Base-by-base conservation (phyloP, 1,284 basidiomycete genomes). In the Trametes pubescens region DNA sequence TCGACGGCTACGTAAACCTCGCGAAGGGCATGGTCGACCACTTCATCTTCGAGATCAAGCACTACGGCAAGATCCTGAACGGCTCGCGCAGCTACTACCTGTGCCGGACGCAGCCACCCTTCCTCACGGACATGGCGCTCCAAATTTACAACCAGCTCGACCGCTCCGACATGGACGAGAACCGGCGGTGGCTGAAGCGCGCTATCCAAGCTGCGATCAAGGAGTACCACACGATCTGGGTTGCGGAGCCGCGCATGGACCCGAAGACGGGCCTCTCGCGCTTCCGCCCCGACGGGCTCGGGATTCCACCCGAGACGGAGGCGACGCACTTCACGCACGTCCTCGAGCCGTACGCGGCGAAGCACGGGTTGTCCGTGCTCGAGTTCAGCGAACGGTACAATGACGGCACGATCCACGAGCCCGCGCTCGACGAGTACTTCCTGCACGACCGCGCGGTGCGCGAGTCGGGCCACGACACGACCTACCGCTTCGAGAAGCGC, bases 301-400 rank as follows among this genome's bases (percentile, higher is more conserved):
- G 97, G 55, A 98, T 99, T 57, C 96, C 96, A 18, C 98, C 97
- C 0, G 97, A 99, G 83, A 99, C 97, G 0, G 97, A 99, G 78
- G 96, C 98, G 2, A 93, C 92, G 10, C 97, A 99, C 80, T 99
- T 99, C 77, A 99, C 96, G 2, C 95, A 98, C 77, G 92, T 99
- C 72, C 87, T 99, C 52, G 94, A 98, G 76, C 97, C 97, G 5
- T 99, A 90, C 75, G 98, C 97, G 37, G 85, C 85, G 61, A 97
- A 98, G 81, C 90, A 96, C 70, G 94, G 96, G 5, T 85, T 98
- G 63, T 97, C 95, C n/a, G 90, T 99, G 68, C 89, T 96, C 75
- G 98, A 99, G 79, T 99, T 98, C 80, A 97, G 93, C 77, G 95
- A 98, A 79, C 92, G 91, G 75, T 99, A 99, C 82, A 98, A 96